phyloP scores from a whole-genome alignment of 1,139 yeast genomes.

The Geotrichum carabidarum region DNA sequence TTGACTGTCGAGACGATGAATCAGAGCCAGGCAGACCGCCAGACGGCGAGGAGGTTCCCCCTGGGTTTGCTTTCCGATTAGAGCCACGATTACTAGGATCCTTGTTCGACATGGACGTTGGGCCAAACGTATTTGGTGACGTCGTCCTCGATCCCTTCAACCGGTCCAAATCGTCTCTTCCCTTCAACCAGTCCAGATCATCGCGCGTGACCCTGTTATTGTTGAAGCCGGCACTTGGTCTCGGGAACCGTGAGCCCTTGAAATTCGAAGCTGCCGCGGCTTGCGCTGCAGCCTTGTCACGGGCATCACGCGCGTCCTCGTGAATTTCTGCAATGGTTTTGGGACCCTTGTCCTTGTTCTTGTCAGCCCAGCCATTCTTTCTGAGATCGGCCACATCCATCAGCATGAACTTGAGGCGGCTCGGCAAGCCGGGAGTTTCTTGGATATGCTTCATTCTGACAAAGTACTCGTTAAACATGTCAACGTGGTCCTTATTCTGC shows the following conservation, averaged over 20 bases:
- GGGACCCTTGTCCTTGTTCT: conserved; percentile 63
- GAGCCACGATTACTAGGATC: conserved; percentile 22
- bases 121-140: conserved; percentile 30
- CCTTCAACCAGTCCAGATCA: conserved; percentile 7
- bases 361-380: conserved; percentile 53
- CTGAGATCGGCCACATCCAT: conserved; percentile 85
- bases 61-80: conserved; percentile 7
- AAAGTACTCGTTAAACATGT: conserved; percentile 46
- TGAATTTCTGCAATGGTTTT: conserved; percentile 90
- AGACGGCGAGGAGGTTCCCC: conserved; percentile 18
- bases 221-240: not conserved
- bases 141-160: conserved; percentile 9
- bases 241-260: not conserved
- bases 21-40: conserved; percentile 32
- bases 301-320: conserved; percentile 48
- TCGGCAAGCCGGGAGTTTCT: conserved; percentile 55
- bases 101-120: conserved; percentile 32
- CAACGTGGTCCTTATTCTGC: conserved; percentile 46
- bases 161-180: conserved; percentile 9
- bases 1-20: conserved; percentile 29
- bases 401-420: conserved; percentile 82
- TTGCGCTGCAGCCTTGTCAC: conserved; percentile 15
- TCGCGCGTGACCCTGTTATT: conserved; percentile 6
- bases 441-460: conserved; percentile 55
- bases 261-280: not conserved